Evolutionary conservation across 495 filamentous ascomycete genomes (phyloP).

Genomic region (Aspergillus funiculosus): DNA sequence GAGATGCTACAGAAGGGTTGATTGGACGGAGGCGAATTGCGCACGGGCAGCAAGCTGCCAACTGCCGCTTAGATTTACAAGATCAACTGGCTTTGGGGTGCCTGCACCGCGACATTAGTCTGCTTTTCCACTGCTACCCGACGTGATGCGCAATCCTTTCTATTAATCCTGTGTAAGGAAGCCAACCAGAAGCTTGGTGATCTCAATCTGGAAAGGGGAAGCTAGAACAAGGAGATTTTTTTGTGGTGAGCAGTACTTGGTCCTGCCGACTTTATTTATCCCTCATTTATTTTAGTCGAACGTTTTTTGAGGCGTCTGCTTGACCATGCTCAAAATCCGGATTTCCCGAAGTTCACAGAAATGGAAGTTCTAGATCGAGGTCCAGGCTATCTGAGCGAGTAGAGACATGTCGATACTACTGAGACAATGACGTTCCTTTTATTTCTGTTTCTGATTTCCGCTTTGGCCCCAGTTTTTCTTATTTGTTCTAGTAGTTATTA

Average conservation of each 20-base stretch:
- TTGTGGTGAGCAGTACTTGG: slow-evolving; percentile 20
- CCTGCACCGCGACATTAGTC: slow-evolving; percentile 25
- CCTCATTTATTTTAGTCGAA: slow-evolving; percentile 19
- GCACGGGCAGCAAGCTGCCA: slow-evolving; percentile 33
- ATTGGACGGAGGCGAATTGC: slow-evolving; percentile 28
- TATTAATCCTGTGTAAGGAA: slow-evolving; percentile 8
- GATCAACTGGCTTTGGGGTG: slow-evolving; percentile 22
- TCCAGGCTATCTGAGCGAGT: slow-evolving; percentile 9
- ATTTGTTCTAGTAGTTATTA: slow-evolving; percentile 7
- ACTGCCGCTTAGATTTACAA: slow-evolving; percentile 24
- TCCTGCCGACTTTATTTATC: slow-evolving; percentile 21
- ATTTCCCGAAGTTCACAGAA: slow-evolving; percentile 5
- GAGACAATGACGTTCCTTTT: slow-evolving; percentile 1
- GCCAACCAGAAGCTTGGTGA: slow-evolving; percentile 8
- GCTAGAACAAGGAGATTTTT: slow-evolving; percentile 4
- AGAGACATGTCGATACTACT: slow-evolving; percentile 4
- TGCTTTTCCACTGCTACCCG: slow-evolving; percentile 13
- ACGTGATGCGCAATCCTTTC: slow-evolving; percentile 15
- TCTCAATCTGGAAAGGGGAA: slow-evolving; percentile 3
- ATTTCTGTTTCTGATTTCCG: not conserved
- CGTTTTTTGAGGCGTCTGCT: slow-evolving; percentile 27
- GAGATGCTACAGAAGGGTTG: slow-evolving; percentile 32
- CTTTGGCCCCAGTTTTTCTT: no score
- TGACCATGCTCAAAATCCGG: slow-evolving; percentile 25
- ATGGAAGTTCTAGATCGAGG: slow-evolving; percentile 29